A percentile compares a stretch with the other conserved stretches of the same genome.
These are phyloP conservation scores for Aspergillaceae sp. DNA, from an alignment of 2,329 filamentous ascomycete genomes.

Conservation along the genomic window DNA sequence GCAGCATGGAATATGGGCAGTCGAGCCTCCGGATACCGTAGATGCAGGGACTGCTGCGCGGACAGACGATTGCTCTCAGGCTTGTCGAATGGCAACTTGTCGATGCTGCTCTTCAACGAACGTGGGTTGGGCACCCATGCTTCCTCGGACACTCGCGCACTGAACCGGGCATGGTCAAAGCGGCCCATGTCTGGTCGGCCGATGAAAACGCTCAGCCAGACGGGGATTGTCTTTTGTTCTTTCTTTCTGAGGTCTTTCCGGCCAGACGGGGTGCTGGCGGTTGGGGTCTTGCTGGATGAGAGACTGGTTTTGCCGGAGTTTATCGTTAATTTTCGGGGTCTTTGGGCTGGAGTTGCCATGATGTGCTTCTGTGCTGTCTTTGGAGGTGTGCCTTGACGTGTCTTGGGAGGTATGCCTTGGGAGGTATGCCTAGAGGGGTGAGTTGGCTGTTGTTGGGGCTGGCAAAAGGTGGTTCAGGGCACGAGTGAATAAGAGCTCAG, in stretches of 20 bases:
- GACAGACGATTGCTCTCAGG: not conserved
- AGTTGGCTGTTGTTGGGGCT: too few relatives aligned
- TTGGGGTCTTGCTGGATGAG: too few relatives aligned
- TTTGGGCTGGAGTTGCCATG: too few relatives aligned
- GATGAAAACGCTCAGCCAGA: conserved; percentile 4
- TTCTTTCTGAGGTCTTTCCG: not conserved
- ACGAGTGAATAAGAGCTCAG: too few relatives aligned
- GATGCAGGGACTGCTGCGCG: not conserved
- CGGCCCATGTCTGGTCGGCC: not conserved
- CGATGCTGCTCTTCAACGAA: not conserved
- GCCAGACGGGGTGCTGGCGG: not conserved
- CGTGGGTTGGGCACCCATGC: not conserved
- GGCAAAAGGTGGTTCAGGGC: too few relatives aligned
- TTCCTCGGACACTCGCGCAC: not conserved
- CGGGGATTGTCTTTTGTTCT: not conserved
- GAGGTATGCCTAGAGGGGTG: too few relatives aligned
- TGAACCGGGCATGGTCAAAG: conserved; percentile 3
- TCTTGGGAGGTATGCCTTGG: too few relatives aligned
- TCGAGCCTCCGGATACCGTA: not conserved
- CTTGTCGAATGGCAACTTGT: not conserved
- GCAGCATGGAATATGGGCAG: not conserved
- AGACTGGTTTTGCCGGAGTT: too few relatives aligned
- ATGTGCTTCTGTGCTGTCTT: too few relatives aligned
- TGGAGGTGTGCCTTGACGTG: too few relatives aligned
- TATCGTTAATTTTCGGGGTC: too few relatives aligned